phyloP scores from a whole-genome alignment of 139 green algal genomes.

The Chlamydomonas schloesseri region DNA sequence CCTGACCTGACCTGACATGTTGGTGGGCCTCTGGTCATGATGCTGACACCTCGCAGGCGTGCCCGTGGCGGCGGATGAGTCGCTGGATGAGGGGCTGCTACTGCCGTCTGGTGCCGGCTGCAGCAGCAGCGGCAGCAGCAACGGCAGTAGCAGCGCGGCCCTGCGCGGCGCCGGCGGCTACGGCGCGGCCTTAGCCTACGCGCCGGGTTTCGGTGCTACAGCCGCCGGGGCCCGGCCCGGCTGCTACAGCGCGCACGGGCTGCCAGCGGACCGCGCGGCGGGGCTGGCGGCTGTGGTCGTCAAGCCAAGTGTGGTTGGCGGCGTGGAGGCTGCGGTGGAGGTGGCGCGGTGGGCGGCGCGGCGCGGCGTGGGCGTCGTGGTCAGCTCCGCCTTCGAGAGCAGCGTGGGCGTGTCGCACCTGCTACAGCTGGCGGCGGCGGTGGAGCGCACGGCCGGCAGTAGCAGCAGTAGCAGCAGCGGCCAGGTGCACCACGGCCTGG shows the following conservation, averaged over 20 bases:
- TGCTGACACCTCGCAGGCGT: too few relatives aligned
- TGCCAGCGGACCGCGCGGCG: not conserved
- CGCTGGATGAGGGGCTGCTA: constrained; percentile 78
- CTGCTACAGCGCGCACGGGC: not conserved
- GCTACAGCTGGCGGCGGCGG: constrained; percentile 69
- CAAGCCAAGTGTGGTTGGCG: constrained; percentile 85
- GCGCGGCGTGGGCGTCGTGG: constrained; percentile 65
- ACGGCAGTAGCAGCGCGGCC: not conserved
- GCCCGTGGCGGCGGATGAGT: constrained; percentile 88
- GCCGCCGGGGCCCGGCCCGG: too few relatives aligned
- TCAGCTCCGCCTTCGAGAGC: constrained; percentile 89
- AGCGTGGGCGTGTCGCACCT: constrained; percentile 72
- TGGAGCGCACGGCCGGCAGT: constrained; percentile 46
- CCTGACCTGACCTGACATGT: too few relatives aligned
- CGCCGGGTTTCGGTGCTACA: too few relatives aligned
- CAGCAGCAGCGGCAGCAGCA: not conserved
- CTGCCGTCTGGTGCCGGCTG: not conserved
- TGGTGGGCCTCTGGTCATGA: too few relatives aligned
- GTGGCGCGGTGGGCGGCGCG: constrained; percentile 54
- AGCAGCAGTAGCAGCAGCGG: too few relatives aligned
- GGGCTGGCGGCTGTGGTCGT: constrained; percentile 76
- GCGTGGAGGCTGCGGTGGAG: constrained; percentile 67
- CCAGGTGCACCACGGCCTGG: constrained; percentile 69
- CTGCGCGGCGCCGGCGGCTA: not conserved
- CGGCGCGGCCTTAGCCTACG: not conserved